Percentiles rank a stretch among this genome's conserved stretches.
Conservation (phyloP, 2,329 filamentous ascomycete species). For the Fulvia fulva region DNA sequence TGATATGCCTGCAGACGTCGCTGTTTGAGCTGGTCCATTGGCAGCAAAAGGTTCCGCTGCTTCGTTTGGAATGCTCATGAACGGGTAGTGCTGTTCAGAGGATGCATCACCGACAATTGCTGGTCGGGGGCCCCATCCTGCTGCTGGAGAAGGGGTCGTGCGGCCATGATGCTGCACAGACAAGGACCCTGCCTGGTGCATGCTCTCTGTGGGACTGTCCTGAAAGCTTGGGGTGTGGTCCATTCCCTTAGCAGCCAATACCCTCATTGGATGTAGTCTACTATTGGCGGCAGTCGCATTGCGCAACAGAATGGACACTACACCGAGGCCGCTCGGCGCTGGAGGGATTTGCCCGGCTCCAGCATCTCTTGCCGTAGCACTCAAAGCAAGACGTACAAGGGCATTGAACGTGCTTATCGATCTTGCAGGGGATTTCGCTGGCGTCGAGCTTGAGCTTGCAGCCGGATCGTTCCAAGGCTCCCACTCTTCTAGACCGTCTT, state of each 20-base stretch:
- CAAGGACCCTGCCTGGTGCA: not conserved
- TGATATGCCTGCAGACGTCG: not conserved
- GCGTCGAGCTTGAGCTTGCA: constrained; percentile 2
- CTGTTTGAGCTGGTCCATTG: constrained; percentile 7
- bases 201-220: not conserved
- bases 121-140: not conserved
- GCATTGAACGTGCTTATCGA: constrained; percentile 52
- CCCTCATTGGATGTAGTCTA: constrained; percentile 23
- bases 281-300: constrained; percentile 14
- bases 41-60: constrained; percentile 10
- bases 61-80: constrained; percentile 24
- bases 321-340: constrained; percentile 4
- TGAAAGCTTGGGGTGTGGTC: not conserved
- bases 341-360: not conserved
- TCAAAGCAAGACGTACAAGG: constrained; percentile 35
- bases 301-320: constrained; percentile 17
- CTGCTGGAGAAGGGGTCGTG: not conserved
- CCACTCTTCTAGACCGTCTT: constrained; percentile 71
- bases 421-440: constrained; percentile 37
- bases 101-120: not conserved
- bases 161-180: not conserved
- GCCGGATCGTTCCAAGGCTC: constrained; percentile 60
- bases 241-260: constrained; percentile 23
- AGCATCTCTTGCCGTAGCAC: not conserved
- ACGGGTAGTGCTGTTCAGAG: constrained; percentile 17